These are phyloP conservation scores for Talaromyces sp. DNA, from an alignment of 2,329 filamentous ascomycete genomes.

Conservation along the genomic window DNA sequence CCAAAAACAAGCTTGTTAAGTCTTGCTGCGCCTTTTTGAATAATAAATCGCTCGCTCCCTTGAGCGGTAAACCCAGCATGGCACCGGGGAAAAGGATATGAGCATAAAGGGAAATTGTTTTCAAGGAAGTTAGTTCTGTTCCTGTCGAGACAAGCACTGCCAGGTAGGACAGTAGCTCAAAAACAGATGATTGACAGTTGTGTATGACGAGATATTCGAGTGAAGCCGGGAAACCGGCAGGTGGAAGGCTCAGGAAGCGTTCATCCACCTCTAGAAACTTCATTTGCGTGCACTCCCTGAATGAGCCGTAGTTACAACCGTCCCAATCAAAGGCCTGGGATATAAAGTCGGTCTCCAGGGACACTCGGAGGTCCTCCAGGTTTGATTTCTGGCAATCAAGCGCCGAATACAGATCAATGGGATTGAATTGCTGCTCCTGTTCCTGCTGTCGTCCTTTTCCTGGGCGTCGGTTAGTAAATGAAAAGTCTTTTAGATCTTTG, in stretches of 20 bases:
- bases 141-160: background rate
- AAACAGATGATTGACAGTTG: background rate
- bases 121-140: background rate
- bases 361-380: background rate
- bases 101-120: background rate
- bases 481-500: background rate
- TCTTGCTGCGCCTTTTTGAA: background rate
- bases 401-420: background rate
- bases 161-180: background rate
- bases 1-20: background rate
- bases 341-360: background rate
- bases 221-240: background rate
- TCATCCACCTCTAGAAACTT: background rate
- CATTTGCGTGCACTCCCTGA: background rate
- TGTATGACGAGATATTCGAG: background rate
- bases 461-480: background rate
- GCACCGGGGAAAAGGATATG: background rate
- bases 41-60: background rate
- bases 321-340: background rate
- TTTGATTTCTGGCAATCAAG: background rate
- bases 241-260: background rate
- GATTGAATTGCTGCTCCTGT: background rate
- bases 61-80: constrained; percentile 1
- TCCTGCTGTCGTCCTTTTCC: background rate
- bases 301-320: background rate